Evolutionary conservation across 179 eudicot species (phyloP).

Genomic region (Amaranthus tricolor): DNA sequence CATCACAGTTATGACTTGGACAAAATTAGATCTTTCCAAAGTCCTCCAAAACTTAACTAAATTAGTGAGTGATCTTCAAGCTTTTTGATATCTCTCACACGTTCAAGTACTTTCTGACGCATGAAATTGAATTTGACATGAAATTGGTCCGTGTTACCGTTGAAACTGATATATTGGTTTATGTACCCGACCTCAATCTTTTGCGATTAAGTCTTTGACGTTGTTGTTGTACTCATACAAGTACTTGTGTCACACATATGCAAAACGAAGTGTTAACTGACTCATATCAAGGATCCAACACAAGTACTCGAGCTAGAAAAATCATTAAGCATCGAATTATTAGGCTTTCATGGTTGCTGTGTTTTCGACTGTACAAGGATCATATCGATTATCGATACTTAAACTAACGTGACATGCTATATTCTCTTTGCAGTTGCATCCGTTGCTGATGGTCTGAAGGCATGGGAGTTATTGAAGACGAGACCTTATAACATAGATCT

Average conservation of each 20-base stretch:
- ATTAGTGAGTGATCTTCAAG: not conserved
- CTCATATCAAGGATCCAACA: too few species aligned
- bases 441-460: slow-evolving; percentile 85
- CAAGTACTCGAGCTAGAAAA: too few species aligned
- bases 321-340: too few species aligned
- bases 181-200: too few species aligned
- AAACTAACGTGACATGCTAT: slow-evolving; percentile 8
- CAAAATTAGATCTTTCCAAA: not conserved
- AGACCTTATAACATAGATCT: slow-evolving; percentile 68
- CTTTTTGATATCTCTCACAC: not conserved
- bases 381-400: slow-evolving; percentile 6
- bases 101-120: not conserved
- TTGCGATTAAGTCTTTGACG: too few species aligned
- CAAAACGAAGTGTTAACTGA: too few species aligned
- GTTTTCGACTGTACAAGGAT: too few species aligned
- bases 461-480: slow-evolving; percentile 82
- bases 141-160: too few species aligned
- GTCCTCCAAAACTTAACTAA: not conserved
- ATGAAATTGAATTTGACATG: not conserved
- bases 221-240: too few species aligned
- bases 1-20: slow-evolving; percentile 2
- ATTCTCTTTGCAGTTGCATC: slow-evolving; percentile 62
- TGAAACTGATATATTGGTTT: too few species aligned
- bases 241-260: too few species aligned
- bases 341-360: too few species aligned